These are phyloP conservation scores for Fonsecaea pedrosoi DNA, from an alignment of 2,329 filamentous ascomycete species.

Conservation along the genomic window DNA sequence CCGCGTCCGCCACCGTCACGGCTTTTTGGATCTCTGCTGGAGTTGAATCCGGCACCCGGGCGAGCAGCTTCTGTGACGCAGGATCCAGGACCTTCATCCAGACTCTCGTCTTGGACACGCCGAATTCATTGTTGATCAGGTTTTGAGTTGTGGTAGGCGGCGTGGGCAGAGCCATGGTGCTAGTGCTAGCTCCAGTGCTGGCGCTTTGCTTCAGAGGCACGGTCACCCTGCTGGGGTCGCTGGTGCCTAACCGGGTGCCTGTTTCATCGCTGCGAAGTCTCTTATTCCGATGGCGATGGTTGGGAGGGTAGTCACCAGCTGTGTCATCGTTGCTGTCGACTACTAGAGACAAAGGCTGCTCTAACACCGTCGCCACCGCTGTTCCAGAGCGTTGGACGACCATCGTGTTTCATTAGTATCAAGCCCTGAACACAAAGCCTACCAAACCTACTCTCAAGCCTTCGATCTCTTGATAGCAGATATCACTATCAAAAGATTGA, in stretches of 20 bases:
- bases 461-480: not conserved
- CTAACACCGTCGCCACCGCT: constrained; percentile 5
- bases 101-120: constrained; percentile 29
- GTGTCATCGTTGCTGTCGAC: constrained; percentile 1
- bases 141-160: constrained; percentile 19
- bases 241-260: constrained; percentile 5
- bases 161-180: not conserved
- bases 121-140: constrained; percentile 38
- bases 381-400: not conserved
- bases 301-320: constrained; percentile 5
- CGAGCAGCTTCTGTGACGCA: constrained; percentile 37
- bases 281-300: constrained; percentile 8
- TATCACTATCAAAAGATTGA: not conserved
- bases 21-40: constrained; percentile 40
- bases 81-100: constrained; percentile 42
- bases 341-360: constrained; percentile 10
- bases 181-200: not conserved
- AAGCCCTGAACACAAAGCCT: not conserved
- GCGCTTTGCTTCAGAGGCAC: not conserved
- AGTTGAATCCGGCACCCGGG: constrained; percentile 39
- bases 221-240: constrained; percentile 8
- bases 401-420: not conserved
- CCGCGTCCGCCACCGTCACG: constrained; percentile 38
- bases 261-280: constrained; percentile 13
- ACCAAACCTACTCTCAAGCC: not conserved